phyloP scores from a whole-genome alignment of 1,284 basidiomycete species.

The Austropuccinia psidii region DNA sequence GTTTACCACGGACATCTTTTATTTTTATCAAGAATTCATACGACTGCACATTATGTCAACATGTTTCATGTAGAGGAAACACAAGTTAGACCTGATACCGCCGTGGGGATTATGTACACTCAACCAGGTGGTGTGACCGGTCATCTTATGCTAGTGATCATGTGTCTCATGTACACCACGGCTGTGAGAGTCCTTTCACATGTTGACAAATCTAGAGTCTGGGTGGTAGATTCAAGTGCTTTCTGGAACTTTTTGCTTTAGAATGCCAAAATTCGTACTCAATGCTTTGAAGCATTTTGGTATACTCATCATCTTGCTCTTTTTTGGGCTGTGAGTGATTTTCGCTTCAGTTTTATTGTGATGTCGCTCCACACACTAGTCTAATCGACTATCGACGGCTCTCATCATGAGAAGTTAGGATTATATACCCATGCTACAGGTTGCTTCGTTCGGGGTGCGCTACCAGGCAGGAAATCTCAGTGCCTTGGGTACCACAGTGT shows the following conservation, averaged over 20 bases:
- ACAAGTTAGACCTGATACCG: slow-evolving; percentile 12
- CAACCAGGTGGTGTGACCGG: slow-evolving; percentile 66
- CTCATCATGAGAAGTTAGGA: slow-evolving; percentile 47
- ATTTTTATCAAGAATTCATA: slow-evolving; percentile 2
- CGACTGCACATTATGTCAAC: slow-evolving; percentile 34
- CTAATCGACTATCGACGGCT: slow-evolving; percentile 20
- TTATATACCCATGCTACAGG: slow-evolving; percentile 80
- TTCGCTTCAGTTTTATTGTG: not conserved
- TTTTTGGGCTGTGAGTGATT: slow-evolving; percentile 69
- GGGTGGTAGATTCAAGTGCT: not conserved
- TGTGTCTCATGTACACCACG: slow-evolving; percentile 60
- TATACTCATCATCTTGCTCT: slow-evolving; percentile 84
- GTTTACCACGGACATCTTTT: not conserved
- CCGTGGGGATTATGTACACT: slow-evolving; percentile 25
- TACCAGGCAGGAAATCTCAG: slow-evolving; percentile 59
- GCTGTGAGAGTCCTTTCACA: slow-evolving; percentile 2
- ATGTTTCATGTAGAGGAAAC: slow-evolving; percentile 20
- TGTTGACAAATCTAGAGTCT: not conserved
- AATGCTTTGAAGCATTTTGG: slow-evolving; percentile 88
- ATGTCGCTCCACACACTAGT: too few species aligned
- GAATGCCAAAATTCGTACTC: slow-evolving; percentile 68
- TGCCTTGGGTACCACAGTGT: slow-evolving; percentile 79
- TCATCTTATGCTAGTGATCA: slow-evolving; percentile 60
- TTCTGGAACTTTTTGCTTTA: slow-evolving; percentile 48
- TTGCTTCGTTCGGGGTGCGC: slow-evolving; percentile 75